Conservation (phyloP, 306 rosid species). For the Lagenaria siceraria region DNA sequence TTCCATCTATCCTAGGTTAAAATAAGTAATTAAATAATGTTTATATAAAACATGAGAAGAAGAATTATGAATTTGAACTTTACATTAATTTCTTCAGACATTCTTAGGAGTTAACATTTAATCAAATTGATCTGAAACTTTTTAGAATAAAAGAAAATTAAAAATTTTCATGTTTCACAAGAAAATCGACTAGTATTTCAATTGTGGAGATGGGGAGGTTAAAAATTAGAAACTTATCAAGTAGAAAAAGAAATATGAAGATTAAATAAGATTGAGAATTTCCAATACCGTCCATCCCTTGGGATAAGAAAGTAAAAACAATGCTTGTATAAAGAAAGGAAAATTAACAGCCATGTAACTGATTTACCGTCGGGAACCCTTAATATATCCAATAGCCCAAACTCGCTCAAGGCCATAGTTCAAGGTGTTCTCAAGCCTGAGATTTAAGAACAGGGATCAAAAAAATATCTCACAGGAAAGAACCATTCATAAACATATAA, state of each 20-base stretch:
- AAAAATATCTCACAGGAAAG: background rate
- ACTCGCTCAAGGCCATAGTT: conserved; percentile 99
- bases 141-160: background rate
- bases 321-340: background rate
- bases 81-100: background rate
- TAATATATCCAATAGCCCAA: conserved; percentile 94
- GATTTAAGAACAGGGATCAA: background rate
- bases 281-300: background rate
- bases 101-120: background rate
- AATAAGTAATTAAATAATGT: background rate
- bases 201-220: background rate
- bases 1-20: no score
- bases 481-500: background rate
- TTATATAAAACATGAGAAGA: background rate
- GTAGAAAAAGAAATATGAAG: background rate
- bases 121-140: background rate
- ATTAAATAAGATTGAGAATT: background rate
- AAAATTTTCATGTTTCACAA: background rate
- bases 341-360: background rate
- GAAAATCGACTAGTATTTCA: background rate
- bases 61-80: background rate
- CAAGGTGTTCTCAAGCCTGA: conserved; percentile 97
- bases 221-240: background rate
- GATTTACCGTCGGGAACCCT: conserved; percentile 85
- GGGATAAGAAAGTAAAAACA: background rate